Evolutionary conservation across 495 filamentous ascomycete species (phyloP).

Genomic region (Aspergillus mulundensis): DNA sequence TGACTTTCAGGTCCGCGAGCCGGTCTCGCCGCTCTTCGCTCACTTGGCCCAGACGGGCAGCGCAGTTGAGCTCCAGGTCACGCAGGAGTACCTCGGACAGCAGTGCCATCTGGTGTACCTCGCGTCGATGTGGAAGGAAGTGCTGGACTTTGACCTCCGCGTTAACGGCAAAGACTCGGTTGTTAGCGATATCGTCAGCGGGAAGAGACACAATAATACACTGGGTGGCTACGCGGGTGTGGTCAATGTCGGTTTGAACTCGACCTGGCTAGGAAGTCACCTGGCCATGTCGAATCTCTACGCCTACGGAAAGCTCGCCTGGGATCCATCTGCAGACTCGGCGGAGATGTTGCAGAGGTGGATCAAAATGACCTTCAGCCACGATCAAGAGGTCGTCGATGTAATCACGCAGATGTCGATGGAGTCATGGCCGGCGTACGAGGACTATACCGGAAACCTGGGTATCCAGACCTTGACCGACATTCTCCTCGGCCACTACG

Average conservation of each 20-base stretch:
- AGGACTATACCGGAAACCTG: conserved; percentile 67
- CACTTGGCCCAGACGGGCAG: conserved; percentile 53
- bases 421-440: conserved; percentile 66
- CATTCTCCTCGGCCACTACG: conserved; percentile 62
- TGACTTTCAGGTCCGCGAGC: conserved; percentile 73
- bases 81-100: conserved; percentile 70
- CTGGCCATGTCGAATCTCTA: conserved; percentile 70
- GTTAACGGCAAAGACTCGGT: conserved; percentile 51
- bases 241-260: conserved; percentile 64
- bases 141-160: conserved; percentile 63
- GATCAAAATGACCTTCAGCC: conserved; percentile 61
- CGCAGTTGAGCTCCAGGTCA: conserved; percentile 63
- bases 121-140: conserved; percentile 61
- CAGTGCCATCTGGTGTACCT: conserved; percentile 66
- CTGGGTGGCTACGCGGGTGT: conserved; percentile 63
- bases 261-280: conserved; percentile 65
- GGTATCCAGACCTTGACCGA: conserved; percentile 68
- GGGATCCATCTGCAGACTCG: conserved; percentile 50
- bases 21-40: conserved; percentile 65
- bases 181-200: conserved; percentile 55
- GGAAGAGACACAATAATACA: conserved; percentile 53
- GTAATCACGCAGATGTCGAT: conserved; percentile 62
- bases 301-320: conserved; percentile 63
- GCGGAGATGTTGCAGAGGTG: conserved; percentile 56
- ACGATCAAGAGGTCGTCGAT: conserved; percentile 48